Percentiles rank a stretch among this genome's conserved stretches.
These are phyloP conservation scores for Paramecium pentaurelia DNA, from an alignment of 73 alveolate species.

Conservation along the genomic window DNA sequence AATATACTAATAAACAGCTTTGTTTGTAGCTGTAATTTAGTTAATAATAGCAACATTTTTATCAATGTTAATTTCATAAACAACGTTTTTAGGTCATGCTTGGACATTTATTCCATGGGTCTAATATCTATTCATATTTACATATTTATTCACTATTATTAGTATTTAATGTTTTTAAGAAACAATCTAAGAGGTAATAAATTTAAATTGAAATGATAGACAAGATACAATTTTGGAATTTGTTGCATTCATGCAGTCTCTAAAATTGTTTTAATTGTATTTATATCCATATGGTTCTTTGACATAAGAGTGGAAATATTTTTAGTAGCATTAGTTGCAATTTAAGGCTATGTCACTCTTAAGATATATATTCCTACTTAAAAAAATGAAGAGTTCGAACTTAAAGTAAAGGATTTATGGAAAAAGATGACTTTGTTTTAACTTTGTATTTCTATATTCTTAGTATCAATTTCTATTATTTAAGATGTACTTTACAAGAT, in stretches of 20 bases:
- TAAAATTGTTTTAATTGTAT: background rate
- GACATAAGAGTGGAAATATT: conserved; percentile 1
- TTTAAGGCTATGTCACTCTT: background rate
- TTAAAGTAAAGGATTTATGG: background rate
- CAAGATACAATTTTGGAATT: background rate
- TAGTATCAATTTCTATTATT: background rate
- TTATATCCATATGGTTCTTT: background rate
- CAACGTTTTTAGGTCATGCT: conserved; percentile 1
- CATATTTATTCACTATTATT: background rate
- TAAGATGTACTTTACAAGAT: conserved; percentile 16
- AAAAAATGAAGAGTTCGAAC: background rate
- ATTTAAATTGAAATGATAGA: background rate
- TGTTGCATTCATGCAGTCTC: background rate
- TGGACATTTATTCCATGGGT: conserved; percentile 11
- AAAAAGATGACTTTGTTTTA: background rate
- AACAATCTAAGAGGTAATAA: background rate
- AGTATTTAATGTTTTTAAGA: background rate
- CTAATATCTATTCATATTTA: background rate
- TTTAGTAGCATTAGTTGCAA: background rate
- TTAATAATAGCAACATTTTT: background rate
- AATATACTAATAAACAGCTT: conserved; percentile 14
- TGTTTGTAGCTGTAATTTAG: background rate
- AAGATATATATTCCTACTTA: background rate
- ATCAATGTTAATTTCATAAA: conserved; percentile 13
- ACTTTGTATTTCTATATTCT: background rate